These are phyloP conservation scores for Mucor saturninus DNA, from an alignment of 371 early-diverging fungal genomes.

Conservation along the genomic window DNA sequence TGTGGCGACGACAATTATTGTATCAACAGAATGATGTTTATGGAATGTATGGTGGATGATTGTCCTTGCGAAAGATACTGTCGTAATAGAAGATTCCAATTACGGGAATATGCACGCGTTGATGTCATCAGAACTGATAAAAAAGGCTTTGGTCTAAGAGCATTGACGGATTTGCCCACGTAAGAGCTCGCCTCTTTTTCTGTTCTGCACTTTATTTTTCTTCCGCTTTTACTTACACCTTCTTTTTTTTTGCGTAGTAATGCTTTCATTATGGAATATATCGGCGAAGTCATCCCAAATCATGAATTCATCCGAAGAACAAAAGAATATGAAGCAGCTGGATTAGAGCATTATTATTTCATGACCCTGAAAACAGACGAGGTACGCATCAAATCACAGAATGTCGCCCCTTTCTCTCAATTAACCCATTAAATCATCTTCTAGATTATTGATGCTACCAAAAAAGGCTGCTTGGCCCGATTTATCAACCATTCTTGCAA, in stretches of 20 bases:
- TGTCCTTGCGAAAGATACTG: conserved; percentile 91
- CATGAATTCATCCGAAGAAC: conserved; percentile 78
- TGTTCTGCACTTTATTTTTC: neutral
- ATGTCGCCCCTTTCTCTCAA: too few species aligned
- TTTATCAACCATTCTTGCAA: conserved; percentile 93
- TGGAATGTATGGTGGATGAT: conserved; percentile 87
- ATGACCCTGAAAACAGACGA: conserved; percentile 90
- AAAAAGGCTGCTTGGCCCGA: conserved; percentile 82
- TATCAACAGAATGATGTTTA: conserved; percentile 87
- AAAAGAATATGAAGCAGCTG: conserved; percentile 74
- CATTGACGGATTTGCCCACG: conserved; percentile 64
- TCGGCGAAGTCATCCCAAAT: conserved; percentile 89
- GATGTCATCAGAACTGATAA: conserved; percentile 84
- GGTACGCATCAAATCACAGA: conserved; percentile 37
- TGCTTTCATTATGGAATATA: conserved; percentile 92
- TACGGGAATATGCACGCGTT: conserved; percentile 77
- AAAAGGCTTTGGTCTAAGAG: conserved; percentile 91
- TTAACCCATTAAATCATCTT: too few species aligned
- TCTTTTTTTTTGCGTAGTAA: conserved; percentile 25
- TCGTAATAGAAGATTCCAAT: conserved; percentile 87
- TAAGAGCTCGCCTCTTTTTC: conserved; percentile 30
- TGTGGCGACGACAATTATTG: conserved; percentile 86
- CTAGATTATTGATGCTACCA: conserved; percentile 88
- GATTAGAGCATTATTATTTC: conserved; percentile 93
- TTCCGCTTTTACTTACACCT: neutral